Base-by-base conservation (phyloP, 139 green algal species). In the Pleodorina starrii region DNA sequence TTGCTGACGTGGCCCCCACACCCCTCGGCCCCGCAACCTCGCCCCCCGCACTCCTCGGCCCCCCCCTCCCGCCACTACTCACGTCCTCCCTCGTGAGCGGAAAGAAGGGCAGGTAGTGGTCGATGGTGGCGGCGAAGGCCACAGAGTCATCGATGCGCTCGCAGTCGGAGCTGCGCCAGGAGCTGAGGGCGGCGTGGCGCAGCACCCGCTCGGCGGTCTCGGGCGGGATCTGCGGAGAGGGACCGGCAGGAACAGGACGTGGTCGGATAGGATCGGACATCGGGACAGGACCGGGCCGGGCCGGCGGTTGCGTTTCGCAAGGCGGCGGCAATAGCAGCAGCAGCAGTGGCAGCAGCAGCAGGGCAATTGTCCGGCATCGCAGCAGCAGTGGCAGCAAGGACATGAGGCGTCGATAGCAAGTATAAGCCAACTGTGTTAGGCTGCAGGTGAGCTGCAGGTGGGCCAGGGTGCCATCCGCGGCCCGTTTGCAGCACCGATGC, bases 21-120 rank as follows among this genome's bases (percentile, higher is more conserved):
- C 54, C 54, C 51, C 51, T 27, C 14, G 51, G 14, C 51, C 14
- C 3, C 25, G 54, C 29, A 5, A 25, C 25, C 3, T 66, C 29
- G 21, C 5, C 9, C 21, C 54, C 25, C 25, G 7, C 54, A 66
- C 54, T 25, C 29, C 29, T 27, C 54, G 5, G 54, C 21, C 7
- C 54, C 25, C 7, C 54, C 54, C 29, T 12, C 25, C 29, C 25
- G 5, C 54, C 54, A 73, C 44, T n/a, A 17, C 68, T 42, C 48
- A 89, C 84, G n/a, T 89, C 69, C 16, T 57, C 6, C 27, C 84
- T 35, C 10, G 68, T 72, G 36, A 89, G 84, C 40, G 84, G 84
- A 38, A 89, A 71, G 84, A 83, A 89, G 48, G 84, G 75, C 75
- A 90, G 57, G 75, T 79, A 90, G 32, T 86, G 63, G 75, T 86